A percentile compares a stretch with the other conserved stretches of the same genome.
These are phyloP conservation scores for Microdochium bolleyi DNA, from an alignment of 2,329 filamentous ascomycete genomes.

Conservation along the genomic window DNA sequence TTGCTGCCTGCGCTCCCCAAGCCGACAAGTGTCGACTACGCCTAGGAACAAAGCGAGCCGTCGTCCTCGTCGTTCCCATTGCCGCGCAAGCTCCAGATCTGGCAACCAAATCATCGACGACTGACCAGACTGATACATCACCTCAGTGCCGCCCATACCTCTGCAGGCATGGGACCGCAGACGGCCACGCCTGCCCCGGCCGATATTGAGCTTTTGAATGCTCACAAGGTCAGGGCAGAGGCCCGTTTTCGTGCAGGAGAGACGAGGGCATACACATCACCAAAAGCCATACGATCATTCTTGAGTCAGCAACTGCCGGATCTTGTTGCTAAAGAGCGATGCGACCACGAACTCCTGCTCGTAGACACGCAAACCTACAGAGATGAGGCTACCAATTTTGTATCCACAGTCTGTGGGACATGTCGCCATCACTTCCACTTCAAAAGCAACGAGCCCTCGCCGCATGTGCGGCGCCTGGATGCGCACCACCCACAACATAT, in stretches of 20 bases:
- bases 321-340: slow-evolving; percentile 6
- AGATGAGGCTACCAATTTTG: slow-evolving; percentile 5
- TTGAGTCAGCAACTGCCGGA: slow-evolving; percentile 11
- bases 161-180: not conserved
- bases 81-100: too few relatives aligned
- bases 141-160: not conserved
- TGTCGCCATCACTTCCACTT: slow-evolving; percentile 21
- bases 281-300: slow-evolving; percentile 15
- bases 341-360: slow-evolving; percentile 17
- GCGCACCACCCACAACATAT: slow-evolving; percentile 16
- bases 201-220: not conserved
- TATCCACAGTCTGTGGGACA: slow-evolving; percentile 16
- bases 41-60: too few relatives aligned
- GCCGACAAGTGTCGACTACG: too few relatives aligned
- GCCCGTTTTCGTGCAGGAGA: not conserved
- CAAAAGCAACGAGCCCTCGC: slow-evolving; percentile 7
- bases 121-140: not conserved
- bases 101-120: not conserved
- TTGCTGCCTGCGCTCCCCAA: too few relatives aligned
- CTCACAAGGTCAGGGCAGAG: not conserved
- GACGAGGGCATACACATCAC: slow-evolving; percentile 17
- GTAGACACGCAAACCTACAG: slow-evolving; percentile 10
- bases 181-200: not conserved
- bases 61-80: too few relatives aligned
- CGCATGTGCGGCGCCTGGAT: slow-evolving; percentile 2